These are phyloP conservation scores for Globisporangium cylindrosporum DNA, from an alignment of 352 stramenopile genomes.

Conservation along the genomic window DNA sequence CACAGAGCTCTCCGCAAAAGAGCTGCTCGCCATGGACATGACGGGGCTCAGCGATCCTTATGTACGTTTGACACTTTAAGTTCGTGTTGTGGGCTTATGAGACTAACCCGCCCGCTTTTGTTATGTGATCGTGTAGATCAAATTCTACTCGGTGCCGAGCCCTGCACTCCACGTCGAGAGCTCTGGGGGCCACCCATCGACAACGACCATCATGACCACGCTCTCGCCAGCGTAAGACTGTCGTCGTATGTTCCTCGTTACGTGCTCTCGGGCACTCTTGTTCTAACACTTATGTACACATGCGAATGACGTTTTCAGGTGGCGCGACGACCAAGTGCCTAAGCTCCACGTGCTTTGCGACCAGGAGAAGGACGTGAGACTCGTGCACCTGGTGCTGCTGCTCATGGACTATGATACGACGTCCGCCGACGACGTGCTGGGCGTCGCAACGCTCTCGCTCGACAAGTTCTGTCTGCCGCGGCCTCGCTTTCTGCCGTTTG, in stretches of 20 bases:
- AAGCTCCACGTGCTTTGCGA: slow-evolving; percentile 54
- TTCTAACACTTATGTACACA: neutral
- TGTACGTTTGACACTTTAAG: slow-evolving; percentile 22
- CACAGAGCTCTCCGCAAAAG: slow-evolving; percentile 44
- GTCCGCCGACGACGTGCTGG: slow-evolving; percentile 68
- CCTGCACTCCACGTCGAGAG: slow-evolving; percentile 48
- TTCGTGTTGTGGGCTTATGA: neutral
- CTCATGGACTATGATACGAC: slow-evolving; percentile 84
- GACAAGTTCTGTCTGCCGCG: slow-evolving; percentile 44
- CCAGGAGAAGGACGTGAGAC: slow-evolving; percentile 48
- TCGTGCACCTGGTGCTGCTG: slow-evolving; percentile 68
- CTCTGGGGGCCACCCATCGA: slow-evolving; percentile 48
- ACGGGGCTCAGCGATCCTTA: slow-evolving; percentile 81
- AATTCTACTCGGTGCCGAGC: slow-evolving; percentile 68
- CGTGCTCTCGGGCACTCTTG: neutral
- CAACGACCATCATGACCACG: slow-evolving; percentile 57
- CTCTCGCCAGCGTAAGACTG: slow-evolving; percentile 51
- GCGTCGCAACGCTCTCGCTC: slow-evolving; percentile 55
- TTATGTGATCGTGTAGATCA: slow-evolving; percentile 32
- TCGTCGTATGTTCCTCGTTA: neutral
- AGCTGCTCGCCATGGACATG: slow-evolving; percentile 74
- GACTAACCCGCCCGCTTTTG: slow-evolving; percentile 6
- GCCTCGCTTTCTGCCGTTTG: slow-evolving; percentile 55
- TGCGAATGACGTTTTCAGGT: slow-evolving; percentile 26
- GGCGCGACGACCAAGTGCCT: slow-evolving; percentile 62